phyloP scores from a whole-genome alignment of 306 rosid genomes.

The Rubus idaeus region DNA sequence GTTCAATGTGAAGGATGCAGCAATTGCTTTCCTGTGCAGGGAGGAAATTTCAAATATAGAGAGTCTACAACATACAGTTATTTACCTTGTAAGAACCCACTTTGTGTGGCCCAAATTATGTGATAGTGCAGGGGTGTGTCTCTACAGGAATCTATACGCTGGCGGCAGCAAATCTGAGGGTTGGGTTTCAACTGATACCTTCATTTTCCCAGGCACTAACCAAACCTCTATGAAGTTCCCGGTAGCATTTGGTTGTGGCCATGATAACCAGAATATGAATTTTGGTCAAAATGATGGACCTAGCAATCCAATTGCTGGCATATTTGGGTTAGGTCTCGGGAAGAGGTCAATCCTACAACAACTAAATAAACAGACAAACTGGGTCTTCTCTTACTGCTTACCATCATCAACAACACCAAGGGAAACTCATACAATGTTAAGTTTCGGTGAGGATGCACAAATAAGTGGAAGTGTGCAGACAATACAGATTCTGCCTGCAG shows the following conservation, averaged over 20 bases:
- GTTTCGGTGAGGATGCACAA: neutral
- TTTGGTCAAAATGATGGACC: neutral
- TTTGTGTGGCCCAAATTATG: neutral
- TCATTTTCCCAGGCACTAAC: neutral
- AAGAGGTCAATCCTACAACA: neutral
- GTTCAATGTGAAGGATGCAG: conserved; percentile 3
- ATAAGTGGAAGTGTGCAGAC: neutral
- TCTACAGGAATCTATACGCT: neutral
- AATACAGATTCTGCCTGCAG: neutral
- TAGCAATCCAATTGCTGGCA: neutral
- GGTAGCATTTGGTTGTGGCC: neutral
- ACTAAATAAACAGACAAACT: neutral
- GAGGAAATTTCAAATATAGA: conserved; percentile 1
- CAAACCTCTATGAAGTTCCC: neutral
- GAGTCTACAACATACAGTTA: neutral
- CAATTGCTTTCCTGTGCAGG: neutral
- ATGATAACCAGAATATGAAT: neutral
- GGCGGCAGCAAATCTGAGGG: neutral
- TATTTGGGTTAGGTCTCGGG: neutral
- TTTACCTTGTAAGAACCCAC: neutral
- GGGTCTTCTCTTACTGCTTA: conserved; percentile 2
- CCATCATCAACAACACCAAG: neutral
- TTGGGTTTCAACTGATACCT: neutral
- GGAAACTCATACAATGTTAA: neutral
- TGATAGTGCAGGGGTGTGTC: neutral